Base-by-base conservation (phyloP, 2,329 filamentous ascomycete species). In the Pseudogymnoascus sp. region DNA sequence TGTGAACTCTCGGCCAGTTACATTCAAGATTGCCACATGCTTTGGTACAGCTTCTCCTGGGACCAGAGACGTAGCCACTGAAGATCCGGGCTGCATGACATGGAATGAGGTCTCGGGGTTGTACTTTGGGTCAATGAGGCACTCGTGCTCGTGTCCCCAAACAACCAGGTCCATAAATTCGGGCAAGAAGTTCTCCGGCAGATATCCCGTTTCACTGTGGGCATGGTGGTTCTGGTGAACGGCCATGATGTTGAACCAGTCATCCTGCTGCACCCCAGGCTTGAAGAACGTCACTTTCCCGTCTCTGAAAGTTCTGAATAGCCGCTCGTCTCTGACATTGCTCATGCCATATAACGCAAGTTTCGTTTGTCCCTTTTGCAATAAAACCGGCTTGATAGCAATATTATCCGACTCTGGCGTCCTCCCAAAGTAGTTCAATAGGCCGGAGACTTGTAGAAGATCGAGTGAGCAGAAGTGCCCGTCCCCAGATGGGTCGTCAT, bases 111-210 rank as follows among this genome's bases (percentile, higher is more conserved):
- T 96, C 70, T 96, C 91, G 0, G 89, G 84, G 69, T 97, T 99
- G 55, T 86, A 80, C 1, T 79, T 78, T 0, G 94, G 94, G 48
- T 96, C 87, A 66, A 99, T 96, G 6, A 93, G 74, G 71, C 94
- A 99, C 73, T 99, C 93, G 71, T 99, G 94, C 74, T 99, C 94
- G 70, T 99, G 94, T 2, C 94, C 94, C 94, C 94, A 99, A 59
- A 99, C 83, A 0, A 99, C 85, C 4, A 99, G 80, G 71, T 99
- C 89, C 65, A 99, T 78, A 77, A 95, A 97, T 15, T 91, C 87
- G 0, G 94, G 95, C 0, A 99, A 79, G 69, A 97, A 94, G 68
- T 88, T 91, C 71, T 99, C 95, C 0, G 95, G 93, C 0, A 99
- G 81, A 71, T 96, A 97, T n/a, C 90, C 88, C 0, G 93, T 97